Evolutionary conservation across 768 basidiomycete species (phyloP), one percentile per base, ranked within the genome.

Genomic region (Suillus luteus): DNA sequence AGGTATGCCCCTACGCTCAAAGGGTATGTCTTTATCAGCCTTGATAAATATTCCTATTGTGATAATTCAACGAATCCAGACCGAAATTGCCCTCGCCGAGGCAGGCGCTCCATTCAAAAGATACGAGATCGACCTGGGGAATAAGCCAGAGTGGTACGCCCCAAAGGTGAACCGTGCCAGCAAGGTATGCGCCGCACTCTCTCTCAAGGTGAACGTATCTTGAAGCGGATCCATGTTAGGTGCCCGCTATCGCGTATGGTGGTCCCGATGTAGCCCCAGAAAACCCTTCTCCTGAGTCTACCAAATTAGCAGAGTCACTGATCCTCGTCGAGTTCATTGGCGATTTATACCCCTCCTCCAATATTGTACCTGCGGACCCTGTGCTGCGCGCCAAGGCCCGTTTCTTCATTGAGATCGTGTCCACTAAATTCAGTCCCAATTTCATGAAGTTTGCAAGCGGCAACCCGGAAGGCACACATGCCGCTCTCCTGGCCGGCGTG

Each of bases 131-230:
- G 86, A 89, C 67, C 73, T 91, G 14, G 57, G 63, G 66, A 86
- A 87, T 77, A 91, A 90, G 75, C 88, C 88, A 1, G 85, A 82
- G 58, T 89, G 88, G 88, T 89, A 87, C 69, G 83, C 83, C 0
- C 80, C 82, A 0, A 81, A 85, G 64, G 82, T 91, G 44, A 91
- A 90, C 74, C 85, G 85, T 1, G 86, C 82, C 0, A 83, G 83
- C 76, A 90, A 89, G 82, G 88, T 86, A 68, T 17, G 71, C 65
- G n/a, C 19, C 33, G 44, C 54, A 62, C 24, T 46, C n/a, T 27
- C 27, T 6, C 15, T 35, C 11, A 1, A 35, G 7, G 12, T 12
- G 19, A n/a, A 5, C 14, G 6, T 38, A 24, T 61, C 11, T 27
- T 62, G 27, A 63, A 24, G 33, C 22, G 27, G 35, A 48, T 37